Percentiles rank a stretch among this genome's conserved stretches.
Conservation (phyloP, 768 basidiomycete genomes). For the Boletellus emodensis region DNA sequence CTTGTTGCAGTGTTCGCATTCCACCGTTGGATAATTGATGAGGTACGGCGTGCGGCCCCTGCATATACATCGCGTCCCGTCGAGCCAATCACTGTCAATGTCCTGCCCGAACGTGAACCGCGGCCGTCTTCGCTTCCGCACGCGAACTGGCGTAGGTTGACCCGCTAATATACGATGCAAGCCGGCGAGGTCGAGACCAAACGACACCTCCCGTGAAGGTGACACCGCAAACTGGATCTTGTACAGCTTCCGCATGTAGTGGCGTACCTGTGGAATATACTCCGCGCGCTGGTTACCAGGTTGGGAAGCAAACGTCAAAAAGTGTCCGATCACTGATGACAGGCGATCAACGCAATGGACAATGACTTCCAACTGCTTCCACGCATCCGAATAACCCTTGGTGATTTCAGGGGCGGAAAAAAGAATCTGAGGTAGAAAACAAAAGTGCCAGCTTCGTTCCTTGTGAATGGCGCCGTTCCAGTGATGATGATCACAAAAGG, state of each 20-base stretch:
- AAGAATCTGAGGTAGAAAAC: constrained; percentile 69
- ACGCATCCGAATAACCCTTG: constrained; percentile 73
- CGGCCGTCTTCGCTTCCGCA: constrained; percentile 56
- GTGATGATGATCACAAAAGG: constrained; percentile 88
- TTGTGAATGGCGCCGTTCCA: constrained; percentile 87
- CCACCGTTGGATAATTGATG: constrained; percentile 56
- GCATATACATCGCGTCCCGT: constrained; percentile 79
- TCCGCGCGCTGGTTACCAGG: constrained; percentile 69
- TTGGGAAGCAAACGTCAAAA: constrained; percentile 68
- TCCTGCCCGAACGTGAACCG: constrained; percentile 75
- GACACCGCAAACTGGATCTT: constrained; percentile 88
- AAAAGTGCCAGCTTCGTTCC: constrained; percentile 80
- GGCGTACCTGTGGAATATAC: constrained; percentile 78
- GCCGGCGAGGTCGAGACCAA: constrained; percentile 77
- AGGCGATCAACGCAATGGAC: constrained; percentile 77
- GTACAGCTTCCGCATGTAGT: constrained; percentile 88
- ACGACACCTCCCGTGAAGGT: constrained; percentile 75
- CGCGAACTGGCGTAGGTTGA: constrained; percentile 47
- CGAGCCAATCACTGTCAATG: constrained; percentile 65
- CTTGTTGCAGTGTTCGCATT: constrained; percentile 63
- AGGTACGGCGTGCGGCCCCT: constrained; percentile 62
- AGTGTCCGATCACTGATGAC: constrained; percentile 72
- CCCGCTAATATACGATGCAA: constrained; percentile 77
- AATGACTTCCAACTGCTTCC: constrained; percentile 75
- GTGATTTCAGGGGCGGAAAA: constrained; percentile 73